Conservation (phyloP, 805 yeast genomes). For the Ogataea corticis region DNA sequence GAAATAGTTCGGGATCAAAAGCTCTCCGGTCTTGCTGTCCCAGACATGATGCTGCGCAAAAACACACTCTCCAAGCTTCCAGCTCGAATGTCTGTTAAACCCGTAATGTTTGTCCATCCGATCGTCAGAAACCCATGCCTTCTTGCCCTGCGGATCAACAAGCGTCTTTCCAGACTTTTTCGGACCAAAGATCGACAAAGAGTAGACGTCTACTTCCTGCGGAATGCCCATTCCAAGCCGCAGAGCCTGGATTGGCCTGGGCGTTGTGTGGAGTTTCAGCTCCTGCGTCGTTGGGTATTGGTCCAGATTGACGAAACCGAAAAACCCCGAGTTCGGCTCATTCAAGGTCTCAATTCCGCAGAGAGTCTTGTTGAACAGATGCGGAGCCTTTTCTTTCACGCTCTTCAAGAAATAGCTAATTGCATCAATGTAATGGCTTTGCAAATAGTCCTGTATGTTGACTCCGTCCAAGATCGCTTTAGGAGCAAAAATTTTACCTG, state of each 20-base stretch:
- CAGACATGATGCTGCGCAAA: conserved; percentile 84
- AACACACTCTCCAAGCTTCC: conserved; percentile 76
- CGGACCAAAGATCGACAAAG: conserved; percentile 76
- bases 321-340: conserved; percentile 79
- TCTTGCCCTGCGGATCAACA: conserved; percentile 66
- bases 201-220: conserved; percentile 66
- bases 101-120: conserved; percentile 66
- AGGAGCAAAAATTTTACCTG: conserved; percentile 78
- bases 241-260: conserved; percentile 75
- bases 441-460: conserved; percentile 79
- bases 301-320: conserved; percentile 60
- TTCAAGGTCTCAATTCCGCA: conserved; percentile 84
- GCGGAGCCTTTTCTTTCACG: conserved; percentile 43
- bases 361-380: conserved; percentile 47
- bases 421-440: conserved; percentile 58
- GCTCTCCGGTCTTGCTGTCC: conserved; percentile 45
- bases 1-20: conserved; percentile 56
- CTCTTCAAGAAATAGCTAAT: conserved; percentile 46
- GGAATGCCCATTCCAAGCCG: conserved; percentile 77
- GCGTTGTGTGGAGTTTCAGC: conserved; percentile 76
- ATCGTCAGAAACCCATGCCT: conserved; percentile 65
- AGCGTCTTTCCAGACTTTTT: conserved; percentile 54
- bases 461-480: conserved; percentile 66
- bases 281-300: conserved; percentile 60
- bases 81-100: conserved; percentile 60